phyloP scores from a whole-genome alignment of 1,284 basidiomycete genomes.

The Pulchroboletus neoregius region DNA sequence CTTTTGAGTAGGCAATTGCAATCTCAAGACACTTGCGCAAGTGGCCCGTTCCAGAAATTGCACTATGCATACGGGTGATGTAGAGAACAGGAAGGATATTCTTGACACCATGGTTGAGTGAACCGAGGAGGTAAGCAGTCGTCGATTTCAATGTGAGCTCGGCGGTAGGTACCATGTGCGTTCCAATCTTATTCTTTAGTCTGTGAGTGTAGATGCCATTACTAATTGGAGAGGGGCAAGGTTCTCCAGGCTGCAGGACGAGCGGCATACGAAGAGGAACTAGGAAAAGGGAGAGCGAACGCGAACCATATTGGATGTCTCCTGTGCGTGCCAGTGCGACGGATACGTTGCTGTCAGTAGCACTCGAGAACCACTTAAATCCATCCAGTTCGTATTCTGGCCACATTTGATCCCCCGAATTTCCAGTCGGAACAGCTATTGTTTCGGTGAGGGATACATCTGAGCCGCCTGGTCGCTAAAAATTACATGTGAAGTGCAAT shows the following conservation, averaged over 20 bases:
- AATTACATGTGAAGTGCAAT: conserved; percentile 2
- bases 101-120: conserved; percentile 61
- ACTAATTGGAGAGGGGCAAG: conserved; percentile 45
- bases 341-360: conserved; percentile 71
- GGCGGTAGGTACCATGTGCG: conserved; percentile 72
- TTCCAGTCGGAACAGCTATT: conserved; percentile 41
- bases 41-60: conserved; percentile 53
- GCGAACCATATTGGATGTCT: conserved; percentile 46
- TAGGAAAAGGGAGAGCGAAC: conserved; percentile 68
- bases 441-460: conserved; percentile 78
- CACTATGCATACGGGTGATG: conserved; percentile 71
- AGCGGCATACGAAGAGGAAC: conserved; percentile 59
- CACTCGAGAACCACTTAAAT: conserved; percentile 84
- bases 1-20: conserved; percentile 57
- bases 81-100: conserved; percentile 70
- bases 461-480: conserved; percentile 68
- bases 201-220: conserved; percentile 74
- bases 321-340: conserved; percentile 75
- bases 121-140: conserved; percentile 64
- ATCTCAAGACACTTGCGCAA: conserved; percentile 64
- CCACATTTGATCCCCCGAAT: conserved; percentile 40
- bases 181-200: conserved; percentile 79
- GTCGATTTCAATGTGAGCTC: conserved; percentile 65
- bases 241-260: conserved; percentile 37
- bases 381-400: conserved; percentile 57